Conservation (phyloP, 495 filamentous ascomycete genomes). For the Cudoniella acicularis region DNA sequence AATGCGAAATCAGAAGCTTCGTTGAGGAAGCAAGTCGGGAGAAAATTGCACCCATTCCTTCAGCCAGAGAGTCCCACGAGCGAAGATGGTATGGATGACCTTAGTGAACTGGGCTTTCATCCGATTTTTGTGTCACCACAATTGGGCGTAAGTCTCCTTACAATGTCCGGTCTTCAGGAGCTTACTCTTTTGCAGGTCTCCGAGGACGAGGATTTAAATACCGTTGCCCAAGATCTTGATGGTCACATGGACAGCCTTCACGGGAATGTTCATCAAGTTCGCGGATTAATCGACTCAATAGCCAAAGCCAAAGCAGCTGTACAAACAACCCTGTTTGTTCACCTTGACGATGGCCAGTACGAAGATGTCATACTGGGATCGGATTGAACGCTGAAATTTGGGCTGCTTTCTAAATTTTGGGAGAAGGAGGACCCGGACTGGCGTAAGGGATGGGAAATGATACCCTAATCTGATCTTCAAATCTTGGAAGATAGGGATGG, state of each 20-base stretch:
- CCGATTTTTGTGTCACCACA: constrained; percentile 14
- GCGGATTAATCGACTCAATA: constrained; percentile 50
- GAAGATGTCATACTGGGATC: constrained; percentile 24
- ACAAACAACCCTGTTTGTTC: constrained; percentile 20
- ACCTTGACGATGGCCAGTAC: constrained; percentile 20
- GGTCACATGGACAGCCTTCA: constrained; percentile 56
- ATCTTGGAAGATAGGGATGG: neutral
- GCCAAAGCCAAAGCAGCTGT: constrained; percentile 47
- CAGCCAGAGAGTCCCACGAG: constrained; percentile 20
- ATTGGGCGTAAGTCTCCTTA: constrained; percentile 6
- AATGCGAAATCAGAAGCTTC: constrained; percentile 48
- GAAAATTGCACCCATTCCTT: constrained; percentile 30
- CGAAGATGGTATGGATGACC: constrained; percentile 19
- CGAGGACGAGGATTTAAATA: constrained; percentile 29
- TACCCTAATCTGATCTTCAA: too few species aligned
- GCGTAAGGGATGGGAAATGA: neutral
- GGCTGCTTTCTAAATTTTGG: neutral
- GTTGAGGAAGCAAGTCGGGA: constrained; percentile 41
- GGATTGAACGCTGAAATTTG: neutral
- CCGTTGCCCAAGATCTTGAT: constrained; percentile 42
- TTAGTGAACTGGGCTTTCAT: constrained; percentile 29
- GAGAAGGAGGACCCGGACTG: neutral
- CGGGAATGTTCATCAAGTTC: constrained; percentile 47
- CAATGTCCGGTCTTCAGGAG: constrained; percentile 30
- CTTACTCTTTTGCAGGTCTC: constrained; percentile 15